Evolutionary conservation across 2,329 filamentous ascomycete genomes (phyloP), one percentile per base, ranked within the genome.

Genomic region (Penicillium sp.): DNA sequence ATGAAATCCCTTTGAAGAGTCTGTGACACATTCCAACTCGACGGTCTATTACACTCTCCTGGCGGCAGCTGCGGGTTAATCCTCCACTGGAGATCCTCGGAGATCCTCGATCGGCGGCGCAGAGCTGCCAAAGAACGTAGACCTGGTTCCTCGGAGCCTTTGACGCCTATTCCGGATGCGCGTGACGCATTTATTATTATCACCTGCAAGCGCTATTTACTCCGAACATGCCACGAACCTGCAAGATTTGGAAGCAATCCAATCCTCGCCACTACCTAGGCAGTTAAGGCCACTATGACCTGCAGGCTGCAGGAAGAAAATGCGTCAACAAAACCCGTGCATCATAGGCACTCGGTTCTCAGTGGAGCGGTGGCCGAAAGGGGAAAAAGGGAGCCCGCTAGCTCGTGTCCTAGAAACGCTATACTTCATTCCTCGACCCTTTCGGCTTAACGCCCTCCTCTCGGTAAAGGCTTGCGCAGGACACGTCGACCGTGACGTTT

Each of bases 21-120:
- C 51, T 58, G 60, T 65, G 63, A 65, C 60, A 61, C 62, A 65
- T 65, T 63, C 61, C 58, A 62, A 35, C 40, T 31, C 20, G 50
- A 14, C 53, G 46, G 49, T 15, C 48, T 47, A n/a, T n/a, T n/a
- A 27, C 40, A 31, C 44, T 53, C 46, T 51, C 59, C 59, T 63
- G 51, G 55, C 55, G 56, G 60, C 52, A 55, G n/a, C 44, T 22
- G 55, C 26, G 58, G 58, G 54, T 26, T 46, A 33, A n/a, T 53
- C 44, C 43, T 48, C 41, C 51, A 47, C 49, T 9, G 46, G n/a
- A 20, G 18, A 43, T 48, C 43, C 22, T 48, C 26, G 45, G 20
- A 18, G 23, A 47, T 44, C 20, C 9, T 25, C 27, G 33, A 58
- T 58, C 53, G 53, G 42, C 47, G 40, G n/a, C n/a, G n/a, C n/a